A percentile compares a stretch with the other conserved stretches of the same genome.
Evolutionary conservation across 164 flowering plant species (phyloP).

Genomic region (Aristolochia contorta): DNA sequence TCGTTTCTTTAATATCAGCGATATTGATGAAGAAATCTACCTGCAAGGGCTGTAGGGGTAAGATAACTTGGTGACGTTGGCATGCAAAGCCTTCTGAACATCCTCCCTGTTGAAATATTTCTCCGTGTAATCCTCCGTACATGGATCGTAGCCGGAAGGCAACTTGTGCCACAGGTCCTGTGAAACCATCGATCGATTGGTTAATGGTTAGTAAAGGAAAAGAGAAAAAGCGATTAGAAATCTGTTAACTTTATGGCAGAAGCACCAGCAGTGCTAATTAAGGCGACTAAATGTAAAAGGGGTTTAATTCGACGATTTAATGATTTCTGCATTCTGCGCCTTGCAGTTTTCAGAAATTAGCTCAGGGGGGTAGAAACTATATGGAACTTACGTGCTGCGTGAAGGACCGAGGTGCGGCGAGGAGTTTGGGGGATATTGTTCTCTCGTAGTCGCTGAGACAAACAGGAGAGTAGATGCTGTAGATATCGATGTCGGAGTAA

Average conservation of each 20-base stretch:
- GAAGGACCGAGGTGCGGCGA: constrained; percentile 22
- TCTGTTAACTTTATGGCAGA: too few species aligned
- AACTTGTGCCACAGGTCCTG: constrained; percentile 6
- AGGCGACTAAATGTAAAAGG: too few species aligned
- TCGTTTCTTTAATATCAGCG: too few species aligned
- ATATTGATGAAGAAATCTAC: constrained; percentile 9
- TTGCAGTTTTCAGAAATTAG: too few species aligned
- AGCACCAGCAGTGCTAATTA: too few species aligned
- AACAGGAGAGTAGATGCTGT: constrained; percentile 46
- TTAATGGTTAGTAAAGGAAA: too few species aligned
- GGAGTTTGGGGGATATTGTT: constrained; percentile 10
- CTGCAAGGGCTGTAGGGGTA: constrained; percentile 50
- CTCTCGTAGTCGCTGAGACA: constrained; percentile 18
- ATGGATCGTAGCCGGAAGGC: constrained; percentile 47
- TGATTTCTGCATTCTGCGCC: too few species aligned
- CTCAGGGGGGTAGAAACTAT: too few species aligned
- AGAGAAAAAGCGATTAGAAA: not conserved
- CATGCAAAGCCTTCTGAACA: constrained; percentile 55
- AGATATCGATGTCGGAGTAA: constrained; percentile 46
- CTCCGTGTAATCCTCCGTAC: constrained; percentile 28
- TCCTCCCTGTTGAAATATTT: constrained; percentile 38
- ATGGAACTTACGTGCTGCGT: constrained; percentile 22
- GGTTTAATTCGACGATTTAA: too few species aligned
- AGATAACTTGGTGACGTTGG: constrained; percentile 35
- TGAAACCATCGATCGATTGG: not conserved